These are phyloP conservation scores for Brassica incana DNA, from an alignment of 345 rosid species.

Conservation along the genomic window DNA sequence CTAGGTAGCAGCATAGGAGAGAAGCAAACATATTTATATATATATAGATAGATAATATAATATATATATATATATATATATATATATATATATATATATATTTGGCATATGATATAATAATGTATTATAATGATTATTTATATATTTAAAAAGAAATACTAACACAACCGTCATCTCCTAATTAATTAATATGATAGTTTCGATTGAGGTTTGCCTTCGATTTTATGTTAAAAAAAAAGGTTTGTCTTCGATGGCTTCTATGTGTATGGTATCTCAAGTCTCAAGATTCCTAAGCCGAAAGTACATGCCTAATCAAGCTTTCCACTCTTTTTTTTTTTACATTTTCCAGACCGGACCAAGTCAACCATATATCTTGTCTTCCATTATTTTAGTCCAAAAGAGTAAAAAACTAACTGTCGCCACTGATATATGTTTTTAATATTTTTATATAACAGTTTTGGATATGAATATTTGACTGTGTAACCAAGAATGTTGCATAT, in stretches of 20 bases:
- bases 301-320: slow-evolving; percentile 8
- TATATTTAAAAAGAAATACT: background rate
- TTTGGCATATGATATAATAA: too few species aligned
- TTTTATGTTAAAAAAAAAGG: background rate
- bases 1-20: too few species aligned
- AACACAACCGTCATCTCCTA: background rate
- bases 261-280: slow-evolving; percentile 34
- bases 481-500: slow-evolving; percentile 24
- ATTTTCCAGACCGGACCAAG: slow-evolving; percentile 17
- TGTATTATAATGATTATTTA: background rate
- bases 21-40: too few species aligned
- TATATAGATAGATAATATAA: too few species aligned
- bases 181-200: background rate
- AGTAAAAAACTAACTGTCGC: background rate
- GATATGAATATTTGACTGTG: slow-evolving; percentile 30
- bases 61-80: too few species aligned
- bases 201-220: background rate
- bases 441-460: slow-evolving; percentile 15
- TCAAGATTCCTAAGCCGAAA: slow-evolving; percentile 18
- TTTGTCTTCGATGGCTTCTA: slow-evolving; percentile 14
- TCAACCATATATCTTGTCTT: slow-evolving; percentile 22
- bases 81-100: too few species aligned
- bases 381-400: slow-evolving; percentile 9
- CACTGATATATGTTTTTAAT: background rate
- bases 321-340: background rate